Conservation (phyloP, 1,284 basidiomycete species). For the Neonothopanus nambi region DNA sequence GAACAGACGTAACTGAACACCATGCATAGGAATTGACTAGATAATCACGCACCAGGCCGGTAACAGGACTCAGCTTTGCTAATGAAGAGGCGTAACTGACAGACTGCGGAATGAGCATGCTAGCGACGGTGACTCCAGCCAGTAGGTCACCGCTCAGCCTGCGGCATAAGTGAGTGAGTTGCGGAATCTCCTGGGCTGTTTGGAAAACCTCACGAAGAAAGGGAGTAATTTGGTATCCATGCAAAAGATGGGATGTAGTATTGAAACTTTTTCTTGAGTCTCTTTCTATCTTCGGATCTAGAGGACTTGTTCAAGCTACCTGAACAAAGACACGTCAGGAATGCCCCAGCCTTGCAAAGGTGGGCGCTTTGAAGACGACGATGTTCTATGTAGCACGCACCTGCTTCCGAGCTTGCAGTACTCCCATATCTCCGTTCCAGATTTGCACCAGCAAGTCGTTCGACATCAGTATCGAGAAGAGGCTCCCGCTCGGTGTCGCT, state of each 20-base stretch:
- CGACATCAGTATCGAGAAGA: constrained; percentile 6
- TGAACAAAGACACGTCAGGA: background rate
- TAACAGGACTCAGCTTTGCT: constrained; percentile 78
- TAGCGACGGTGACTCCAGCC: constrained; percentile 86
- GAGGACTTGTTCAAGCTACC: background rate
- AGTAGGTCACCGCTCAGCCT: constrained; percentile 82
- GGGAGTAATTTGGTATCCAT: constrained; percentile 85
- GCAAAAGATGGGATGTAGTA: constrained; percentile 72
- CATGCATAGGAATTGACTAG: constrained; percentile 15
- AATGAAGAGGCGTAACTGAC: constrained; percentile 90
- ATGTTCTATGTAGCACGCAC: no score
- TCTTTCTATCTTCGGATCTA: background rate
- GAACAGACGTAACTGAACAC: constrained; percentile 10
- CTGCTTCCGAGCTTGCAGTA: constrained; percentile 1
- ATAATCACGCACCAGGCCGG: constrained; percentile 70
- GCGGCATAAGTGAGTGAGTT: constrained; percentile 14
- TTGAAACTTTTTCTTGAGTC: constrained; percentile 33
- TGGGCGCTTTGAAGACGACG: no score
- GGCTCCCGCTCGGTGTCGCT: constrained; percentile 10
- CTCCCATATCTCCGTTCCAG: constrained; percentile 6
- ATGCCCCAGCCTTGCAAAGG: background rate
- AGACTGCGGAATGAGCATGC: constrained; percentile 89
- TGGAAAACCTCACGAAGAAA: constrained; percentile 5
- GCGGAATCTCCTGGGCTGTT: background rate
- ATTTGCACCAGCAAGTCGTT: constrained; percentile 6